Evolutionary conservation across 129 eudicot genomes (phyloP).

Genomic region (Flaveria robusta): DNA sequence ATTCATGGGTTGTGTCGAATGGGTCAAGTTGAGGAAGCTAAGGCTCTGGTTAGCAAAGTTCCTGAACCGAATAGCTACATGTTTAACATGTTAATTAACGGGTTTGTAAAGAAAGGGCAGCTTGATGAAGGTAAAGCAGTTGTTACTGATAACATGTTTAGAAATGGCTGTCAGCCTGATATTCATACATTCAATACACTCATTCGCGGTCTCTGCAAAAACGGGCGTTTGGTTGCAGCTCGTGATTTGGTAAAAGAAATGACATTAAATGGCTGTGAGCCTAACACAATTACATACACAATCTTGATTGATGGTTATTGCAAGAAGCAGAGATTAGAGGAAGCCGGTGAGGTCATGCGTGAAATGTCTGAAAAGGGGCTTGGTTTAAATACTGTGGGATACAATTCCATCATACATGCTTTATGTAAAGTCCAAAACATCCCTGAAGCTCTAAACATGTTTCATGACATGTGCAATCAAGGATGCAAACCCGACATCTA

Average conservation of each 20-base stretch:
- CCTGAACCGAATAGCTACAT: constrained; percentile 72
- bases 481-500: constrained; percentile 86
- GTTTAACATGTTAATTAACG: constrained; percentile 74
- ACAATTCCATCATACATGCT: constrained; percentile 71
- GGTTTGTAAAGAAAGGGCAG: constrained; percentile 58
- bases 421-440: constrained; percentile 57
- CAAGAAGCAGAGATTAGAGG: constrained; percentile 56
- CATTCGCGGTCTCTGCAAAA: constrained; percentile 66
- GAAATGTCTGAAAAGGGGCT: constrained; percentile 76
- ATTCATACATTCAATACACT: constrained; percentile 63
- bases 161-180: constrained; percentile 63
- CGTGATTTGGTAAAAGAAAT: constrained; percentile 56
- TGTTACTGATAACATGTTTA: constrained; percentile 50
- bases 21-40: constrained; percentile 67
- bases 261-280: constrained; percentile 51
- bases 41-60: constrained; percentile 63
- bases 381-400: constrained; percentile 66
- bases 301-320: constrained; percentile 76
- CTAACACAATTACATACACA: constrained; percentile 65
- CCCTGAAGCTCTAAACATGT: constrained; percentile 57
- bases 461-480: constrained; percentile 46
- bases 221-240: constrained; percentile 57
- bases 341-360: constrained; percentile 50
- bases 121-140: constrained; percentile 70
- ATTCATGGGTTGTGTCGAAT: constrained; percentile 68